Percentiles rank a stretch among this genome's conserved stretches.
Conservation (phyloP, 2,329 filamentous ascomycete species). For the Trichoderma atroviride region DNA sequence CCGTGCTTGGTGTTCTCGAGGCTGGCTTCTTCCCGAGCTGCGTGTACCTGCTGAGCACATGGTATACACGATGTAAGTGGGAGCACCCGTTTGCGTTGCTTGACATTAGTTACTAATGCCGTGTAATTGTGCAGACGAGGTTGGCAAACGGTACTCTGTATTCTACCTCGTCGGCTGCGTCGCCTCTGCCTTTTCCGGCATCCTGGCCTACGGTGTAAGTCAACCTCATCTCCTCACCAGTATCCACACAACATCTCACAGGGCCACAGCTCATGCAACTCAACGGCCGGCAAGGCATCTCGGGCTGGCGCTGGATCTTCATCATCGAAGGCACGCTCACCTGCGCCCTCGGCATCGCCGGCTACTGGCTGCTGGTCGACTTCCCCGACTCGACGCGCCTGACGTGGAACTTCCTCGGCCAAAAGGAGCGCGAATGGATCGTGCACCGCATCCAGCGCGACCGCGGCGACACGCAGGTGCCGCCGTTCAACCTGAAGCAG, state of each 20-base stretch:
- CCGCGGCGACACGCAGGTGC: slow-evolving; percentile 58
- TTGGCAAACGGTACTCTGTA: slow-evolving; percentile 68
- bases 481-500: slow-evolving; percentile 51
- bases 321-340: slow-evolving; percentile 59
- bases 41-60: slow-evolving; percentile 73
- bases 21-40: slow-evolving; percentile 73
- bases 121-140: slow-evolving; percentile 54
- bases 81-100: not conserved
- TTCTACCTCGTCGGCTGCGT: slow-evolving; percentile 72
- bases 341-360: slow-evolving; percentile 50
- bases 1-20: slow-evolving; percentile 66
- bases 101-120: not conserved
- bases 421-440: slow-evolving; percentile 56
- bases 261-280: slow-evolving; percentile 59
- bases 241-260: not conserved
- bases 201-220: slow-evolving; percentile 68
- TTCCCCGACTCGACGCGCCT: slow-evolving; percentile 61
- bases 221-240: slow-evolving; percentile 1
- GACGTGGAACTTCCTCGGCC: slow-evolving; percentile 56
- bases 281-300: slow-evolving; percentile 55
- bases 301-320: slow-evolving; percentile 71
- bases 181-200: slow-evolving; percentile 67
- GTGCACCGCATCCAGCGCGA: slow-evolving; percentile 58
- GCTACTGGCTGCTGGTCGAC: slow-evolving; percentile 64
- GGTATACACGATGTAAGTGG: slow-evolving; percentile 66